phyloP scores from a whole-genome alignment of 176 grass and related monocot genomes.

The Luzula sylvatica region DNA sequence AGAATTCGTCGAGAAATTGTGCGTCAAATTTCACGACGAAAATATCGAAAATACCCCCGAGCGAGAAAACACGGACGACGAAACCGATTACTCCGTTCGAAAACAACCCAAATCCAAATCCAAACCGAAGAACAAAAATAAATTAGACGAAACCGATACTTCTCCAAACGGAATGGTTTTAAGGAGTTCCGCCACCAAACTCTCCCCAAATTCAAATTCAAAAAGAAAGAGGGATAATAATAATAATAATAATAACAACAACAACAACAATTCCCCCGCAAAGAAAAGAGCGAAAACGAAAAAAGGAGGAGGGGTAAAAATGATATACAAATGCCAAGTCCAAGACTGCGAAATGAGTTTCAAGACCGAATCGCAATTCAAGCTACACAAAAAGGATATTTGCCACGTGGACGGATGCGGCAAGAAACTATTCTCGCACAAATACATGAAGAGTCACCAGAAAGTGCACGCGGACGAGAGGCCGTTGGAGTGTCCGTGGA shows the following conservation, averaged over 20 bases:
- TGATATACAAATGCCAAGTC: conserved; percentile 39
- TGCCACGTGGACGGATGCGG: conserved; percentile 53
- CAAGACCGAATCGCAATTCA: conserved; percentile 43
- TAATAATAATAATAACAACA: no score
- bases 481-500: conserved; percentile 69
- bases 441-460: conserved; percentile 66
- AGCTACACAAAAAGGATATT: conserved; percentile 52
- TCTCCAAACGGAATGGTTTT: conserved; percentile 26
- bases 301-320: conserved; percentile 32
- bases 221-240: no score
- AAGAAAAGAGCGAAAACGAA: conserved; percentile 40
- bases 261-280: no score
- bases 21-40: conserved; percentile 10
- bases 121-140: conserved; percentile 32
- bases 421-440: conserved; percentile 90
- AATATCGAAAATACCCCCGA: conserved; percentile 10
- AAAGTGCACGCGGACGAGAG: conserved; percentile 79
- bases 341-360: conserved; percentile 75
- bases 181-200: conserved; percentile 36
- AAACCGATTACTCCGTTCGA: no score
- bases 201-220: conserved; percentile 20
- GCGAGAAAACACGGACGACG: no score
- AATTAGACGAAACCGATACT: conserved; percentile 27
- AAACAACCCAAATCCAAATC: conserved; percentile 3
- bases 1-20: conserved; percentile 23